A percentile compares a stretch with the other conserved stretches of the same genome.
phyloP scores from a whole-genome alignment of 2,329 filamentous ascomycete species.

The Corinectria fuckeliana region DNA sequence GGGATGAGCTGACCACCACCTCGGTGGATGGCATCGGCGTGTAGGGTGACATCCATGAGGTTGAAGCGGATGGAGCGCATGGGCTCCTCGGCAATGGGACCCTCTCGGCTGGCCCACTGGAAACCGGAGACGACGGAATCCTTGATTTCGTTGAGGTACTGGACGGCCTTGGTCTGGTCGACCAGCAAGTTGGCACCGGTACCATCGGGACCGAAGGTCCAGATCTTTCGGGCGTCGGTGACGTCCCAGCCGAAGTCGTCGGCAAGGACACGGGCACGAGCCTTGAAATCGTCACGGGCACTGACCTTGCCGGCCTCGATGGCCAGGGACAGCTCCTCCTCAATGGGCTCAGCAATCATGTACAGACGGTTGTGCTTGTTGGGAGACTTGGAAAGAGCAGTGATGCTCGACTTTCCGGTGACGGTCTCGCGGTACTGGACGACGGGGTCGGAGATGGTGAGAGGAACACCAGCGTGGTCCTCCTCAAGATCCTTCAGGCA shows the following conservation, averaged over 20 bases:
- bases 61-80: conserved; percentile 98
- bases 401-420: conserved; percentile 82
- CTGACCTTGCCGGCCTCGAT: conserved; percentile 93
- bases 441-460: conserved; percentile 97
- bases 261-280: conserved; percentile 91
- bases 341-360: conserved; percentile 88
- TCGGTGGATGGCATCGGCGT: conserved; percentile 99
- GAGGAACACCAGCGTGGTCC: conserved; percentile 98
- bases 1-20: conserved; percentile 99
- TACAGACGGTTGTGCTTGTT: conserved; percentile 99
- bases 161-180: conserved; percentile 99
- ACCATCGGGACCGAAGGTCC: conserved; percentile 99
- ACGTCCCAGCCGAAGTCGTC: conserved; percentile 99
- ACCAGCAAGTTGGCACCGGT: conserved; percentile 97
- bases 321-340: conserved; percentile 87
- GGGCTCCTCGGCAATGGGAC: conserved; percentile 96
- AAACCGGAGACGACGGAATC: conserved; percentile 99
- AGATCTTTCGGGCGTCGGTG: conserved; percentile 99
- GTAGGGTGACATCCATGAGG: conserved; percentile 98
- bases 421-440: conserved; percentile 99
- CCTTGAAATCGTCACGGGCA: conserved; percentile 98
- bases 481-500: conserved; percentile 99
- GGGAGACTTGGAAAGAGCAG: conserved; percentile 97
- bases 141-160: conserved; percentile 99
- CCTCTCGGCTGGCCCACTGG: conserved; percentile 99